phyloP scores from a whole-genome alignment of 2,329 filamentous ascomycete species.

The Fusarium buharicum region DNA sequence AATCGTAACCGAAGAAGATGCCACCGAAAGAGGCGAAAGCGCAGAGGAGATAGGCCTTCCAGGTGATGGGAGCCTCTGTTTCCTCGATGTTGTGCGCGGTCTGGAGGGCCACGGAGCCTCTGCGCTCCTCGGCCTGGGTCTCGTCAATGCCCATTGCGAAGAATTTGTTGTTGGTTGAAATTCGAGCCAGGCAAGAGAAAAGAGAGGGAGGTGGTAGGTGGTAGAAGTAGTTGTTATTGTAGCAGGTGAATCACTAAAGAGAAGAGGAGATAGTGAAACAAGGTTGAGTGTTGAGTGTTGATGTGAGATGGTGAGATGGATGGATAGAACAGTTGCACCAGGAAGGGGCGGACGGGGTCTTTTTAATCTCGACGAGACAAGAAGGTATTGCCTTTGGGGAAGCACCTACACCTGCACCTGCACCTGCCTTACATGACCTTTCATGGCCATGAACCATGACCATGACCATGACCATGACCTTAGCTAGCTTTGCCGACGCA shows the following conservation, averaged over 20 bases:
- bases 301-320: slow-evolving; percentile 32
- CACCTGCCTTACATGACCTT: neutral
- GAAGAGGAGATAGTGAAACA: slow-evolving; percentile 7
- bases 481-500: neutral
- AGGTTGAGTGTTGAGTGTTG: slow-evolving; percentile 29
- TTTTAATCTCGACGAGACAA: slow-evolving; percentile 43
- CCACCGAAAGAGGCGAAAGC: slow-evolving; percentile 77
- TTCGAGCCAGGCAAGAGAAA: slow-evolving; percentile 11
- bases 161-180: neutral
- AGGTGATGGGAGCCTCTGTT: slow-evolving; percentile 75
- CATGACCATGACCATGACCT: too few species aligned
- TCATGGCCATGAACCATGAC: neutral
- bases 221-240: slow-evolving; percentile 7
- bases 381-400: slow-evolving; percentile 5
- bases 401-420: neutral
- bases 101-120: slow-evolving; percentile 50
- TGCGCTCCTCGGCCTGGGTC: slow-evolving; percentile 40
- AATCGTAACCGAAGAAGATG: slow-evolving; percentile 84
- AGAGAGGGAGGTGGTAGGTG: neutral
- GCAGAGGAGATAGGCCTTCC: slow-evolving; percentile 75
- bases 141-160: slow-evolving; percentile 41
- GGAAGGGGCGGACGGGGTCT: slow-evolving; percentile 36
- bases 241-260: slow-evolving; percentile 20
- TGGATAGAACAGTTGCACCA: slow-evolving; percentile 37
- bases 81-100: slow-evolving; percentile 64